A percentile compares a stretch with the other conserved stretches of the same genome.
phyloP scores from a whole-genome alignment of 2,329 filamentous ascomycete genomes.

The Epichloe uncinata region DNA sequence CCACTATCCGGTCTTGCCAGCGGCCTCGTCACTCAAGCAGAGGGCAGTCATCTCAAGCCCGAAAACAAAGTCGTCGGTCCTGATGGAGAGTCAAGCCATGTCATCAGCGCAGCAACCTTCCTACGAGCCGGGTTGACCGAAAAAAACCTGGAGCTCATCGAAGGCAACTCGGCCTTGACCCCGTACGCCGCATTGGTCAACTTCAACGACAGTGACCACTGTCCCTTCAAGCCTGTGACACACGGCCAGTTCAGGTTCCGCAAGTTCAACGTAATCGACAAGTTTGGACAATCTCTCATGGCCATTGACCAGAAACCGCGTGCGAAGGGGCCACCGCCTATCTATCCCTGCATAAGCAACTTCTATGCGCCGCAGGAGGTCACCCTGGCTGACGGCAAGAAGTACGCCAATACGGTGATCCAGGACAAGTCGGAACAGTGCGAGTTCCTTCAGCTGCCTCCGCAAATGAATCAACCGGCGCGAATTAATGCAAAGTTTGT shows the following conservation, averaged over 20 bases:
- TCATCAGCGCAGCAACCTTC: background rate
- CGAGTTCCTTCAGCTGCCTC: slow-evolving; percentile 26
- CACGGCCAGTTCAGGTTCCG: slow-evolving; percentile 25
- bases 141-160: slow-evolving; percentile 12
- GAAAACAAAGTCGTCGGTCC: background rate
- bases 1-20: slow-evolving; percentile 20
- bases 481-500: slow-evolving; percentile 25
- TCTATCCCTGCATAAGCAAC: slow-evolving; percentile 23
- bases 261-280: slow-evolving; percentile 35
- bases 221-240: slow-evolving; percentile 30
- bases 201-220: too few relatives aligned
- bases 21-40: slow-evolving; percentile 18
- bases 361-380: slow-evolving; percentile 18
- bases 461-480: slow-evolving; percentile 25
- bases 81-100: too few relatives aligned
- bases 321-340: slow-evolving; percentile 4
- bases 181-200: slow-evolving; percentile 20
- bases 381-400: slow-evolving; percentile 2
- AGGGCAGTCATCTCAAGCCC: slow-evolving; percentile 29
- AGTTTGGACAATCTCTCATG: slow-evolving; percentile 30
- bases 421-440: slow-evolving; percentile 10
- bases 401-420: slow-evolving; percentile 13
- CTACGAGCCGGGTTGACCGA: slow-evolving; percentile 11
- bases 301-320: slow-evolving; percentile 16
- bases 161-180: slow-evolving; percentile 15